These are phyloP conservation scores for Gomphus sp. DNA, from an alignment of 1,284 basidiomycete genomes.

Conservation along the genomic window DNA sequence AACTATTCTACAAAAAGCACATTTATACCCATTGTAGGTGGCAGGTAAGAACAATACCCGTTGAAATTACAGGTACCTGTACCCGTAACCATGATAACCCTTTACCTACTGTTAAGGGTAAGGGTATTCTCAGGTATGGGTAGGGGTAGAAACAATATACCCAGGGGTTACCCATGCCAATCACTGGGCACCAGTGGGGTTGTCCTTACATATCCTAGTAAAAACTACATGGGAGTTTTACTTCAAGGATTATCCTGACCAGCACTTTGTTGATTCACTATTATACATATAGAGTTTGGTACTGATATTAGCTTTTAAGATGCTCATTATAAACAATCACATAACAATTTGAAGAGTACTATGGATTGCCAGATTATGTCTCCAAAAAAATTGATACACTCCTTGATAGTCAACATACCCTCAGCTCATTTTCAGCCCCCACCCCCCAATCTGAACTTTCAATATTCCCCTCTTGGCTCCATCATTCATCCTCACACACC, in stretches of 20 bases:
- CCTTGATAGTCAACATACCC: background rate
- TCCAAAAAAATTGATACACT: background rate
- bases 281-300: background rate
- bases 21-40: no score
- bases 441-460: conserved; percentile 11
- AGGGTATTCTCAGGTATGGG: no score
- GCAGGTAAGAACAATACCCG: no score
- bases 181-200: no score
- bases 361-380: background rate
- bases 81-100: no score
- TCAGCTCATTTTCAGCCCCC: conserved; percentile 17
- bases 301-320: background rate
- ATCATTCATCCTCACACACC: conserved; percentile 13
- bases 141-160: no score
- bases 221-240: background rate
- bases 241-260: background rate
- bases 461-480: conserved; percentile 10
- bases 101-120: no score
- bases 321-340: background rate
- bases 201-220: background rate
- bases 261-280: background rate
- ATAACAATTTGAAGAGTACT: background rate
- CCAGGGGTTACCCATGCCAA: no score
- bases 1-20: no score
- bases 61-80: no score